phyloP scores from a whole-genome alignment of 164 flowering plant genomes.

The Euptelea pleiosperma region DNA sequence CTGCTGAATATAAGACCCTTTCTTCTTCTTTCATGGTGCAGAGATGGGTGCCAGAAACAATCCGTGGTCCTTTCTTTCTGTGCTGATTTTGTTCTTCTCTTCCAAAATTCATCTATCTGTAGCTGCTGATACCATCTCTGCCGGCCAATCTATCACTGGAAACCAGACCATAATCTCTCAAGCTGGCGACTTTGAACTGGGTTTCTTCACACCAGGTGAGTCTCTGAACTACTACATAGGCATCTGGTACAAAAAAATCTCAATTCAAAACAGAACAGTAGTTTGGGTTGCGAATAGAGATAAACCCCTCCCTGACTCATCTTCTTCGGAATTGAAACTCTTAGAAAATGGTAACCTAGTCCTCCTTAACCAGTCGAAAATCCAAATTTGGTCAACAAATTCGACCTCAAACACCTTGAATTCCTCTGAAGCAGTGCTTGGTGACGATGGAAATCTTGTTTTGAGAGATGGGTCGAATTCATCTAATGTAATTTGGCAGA shows the following conservation, averaged over 20 bases:
- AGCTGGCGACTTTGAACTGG: constrained; percentile 16
- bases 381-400: constrained; percentile 30
- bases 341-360: constrained; percentile 22
- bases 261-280: constrained; percentile 1
- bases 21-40: too few species aligned
- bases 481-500: constrained; percentile 51
- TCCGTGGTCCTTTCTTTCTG: background rate
- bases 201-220: constrained; percentile 25
- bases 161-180: constrained; percentile 19
- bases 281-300: constrained; percentile 34
- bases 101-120: background rate
- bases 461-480: constrained; percentile 21
- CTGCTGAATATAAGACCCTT: too few species aligned
- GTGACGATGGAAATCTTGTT: constrained; percentile 31
- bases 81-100: constrained; percentile 1
- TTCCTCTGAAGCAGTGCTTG: constrained; percentile 21
- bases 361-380: constrained; percentile 17
- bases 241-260: constrained; percentile 19
- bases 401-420: constrained; percentile 4
- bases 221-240: constrained; percentile 22
- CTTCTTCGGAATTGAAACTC: constrained; percentile 16
- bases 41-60: too few species aligned
- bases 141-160: constrained; percentile 22
- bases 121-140: constrained; percentile 19
- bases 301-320: constrained; percentile 12